These are phyloP conservation scores for Myrmaecium sp. DNA, from an alignment of 2,329 filamentous ascomycete species.

Conservation along the genomic window DNA sequence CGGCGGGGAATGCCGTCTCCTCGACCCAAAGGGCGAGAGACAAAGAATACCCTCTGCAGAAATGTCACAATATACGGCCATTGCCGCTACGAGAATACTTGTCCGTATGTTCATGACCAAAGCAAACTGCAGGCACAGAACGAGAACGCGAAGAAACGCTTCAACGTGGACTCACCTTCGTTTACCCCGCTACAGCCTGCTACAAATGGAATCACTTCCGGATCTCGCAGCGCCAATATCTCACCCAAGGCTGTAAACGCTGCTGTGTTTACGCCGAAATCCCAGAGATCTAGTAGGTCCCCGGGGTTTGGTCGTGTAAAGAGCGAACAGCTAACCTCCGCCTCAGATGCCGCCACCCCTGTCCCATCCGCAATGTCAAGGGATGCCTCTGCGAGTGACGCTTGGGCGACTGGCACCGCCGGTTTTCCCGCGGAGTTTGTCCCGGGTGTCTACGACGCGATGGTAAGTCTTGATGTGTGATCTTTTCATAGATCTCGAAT, in stretches of 20 bases:
- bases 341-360: constrained; percentile 27
- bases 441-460: too few species aligned
- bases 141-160: constrained; percentile 48
- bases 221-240: constrained; percentile 55
- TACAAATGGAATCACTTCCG: constrained; percentile 29
- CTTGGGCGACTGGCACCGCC: too few species aligned
- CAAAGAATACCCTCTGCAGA: constrained; percentile 77
- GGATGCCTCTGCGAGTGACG: too few species aligned
- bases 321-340: constrained; percentile 12
- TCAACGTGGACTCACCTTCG: constrained; percentile 92
- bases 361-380: too few species aligned
- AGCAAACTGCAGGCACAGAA: constrained; percentile 37
- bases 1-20: constrained; percentile 25
- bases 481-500: too few species aligned
- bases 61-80: constrained; percentile 89
- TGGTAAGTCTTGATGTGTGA: too few species aligned
- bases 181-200: constrained; percentile 57
- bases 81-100: constrained; percentile 83
- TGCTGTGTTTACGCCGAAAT: constrained; percentile 66
- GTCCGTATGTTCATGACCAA: constrained; percentile 76
- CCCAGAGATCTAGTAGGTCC: constrained; percentile 23
- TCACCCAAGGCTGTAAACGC: constrained; percentile 84
- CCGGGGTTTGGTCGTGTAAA: constrained; percentile 1
- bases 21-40: constrained; percentile 35
- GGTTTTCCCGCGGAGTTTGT: too few species aligned